Base-by-base conservation (phyloP, 768 basidiomycete species). In the Daedaleopsis nitida region DNA sequence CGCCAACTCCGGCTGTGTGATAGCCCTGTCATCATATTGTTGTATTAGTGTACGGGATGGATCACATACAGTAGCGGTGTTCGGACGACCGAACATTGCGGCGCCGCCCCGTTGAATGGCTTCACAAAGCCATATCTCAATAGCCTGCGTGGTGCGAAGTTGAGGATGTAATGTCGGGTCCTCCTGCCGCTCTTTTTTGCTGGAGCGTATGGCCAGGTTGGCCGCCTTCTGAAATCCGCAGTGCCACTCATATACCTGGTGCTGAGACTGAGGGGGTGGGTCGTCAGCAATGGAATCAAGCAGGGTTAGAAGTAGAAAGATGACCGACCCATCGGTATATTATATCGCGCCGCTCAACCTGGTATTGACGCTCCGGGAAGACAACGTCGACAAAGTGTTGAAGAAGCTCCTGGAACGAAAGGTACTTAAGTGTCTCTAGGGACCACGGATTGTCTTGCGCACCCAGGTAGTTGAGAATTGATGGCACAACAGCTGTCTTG, bases 221-320 rank as follows among this genome's bases (percentile, higher is more conserved):
- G 53, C 53, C 13, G 42, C 19, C 39, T 44, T 55, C 42, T 55
- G 53, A 39, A 55, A 55, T 7, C 8, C 53, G 24, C 42, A 14
- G 7, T 27, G 53, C 53, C 53, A 55, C 23, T 55, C 53, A n/a
- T 55, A 55, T 12, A 43, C 53, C 27, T 55, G 39, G 24, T 55
- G 53, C 11, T 43, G 53, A n/a, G 39, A 55, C 53, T 55, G 23
- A 17, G 16, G 19, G 12, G 23, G 32, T 43, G 27, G 21, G 17
- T 14, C 21, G 27, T n/a, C n/a, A n/a, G n/a, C n/a, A n/a, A n/a
- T n/a, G n/a, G n/a, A n/a, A n/a, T n/a, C n/a, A n/a, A n/a, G n/a
- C n/a, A n/a, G n/a, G n/a, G n/a, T n/a, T n/a, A n/a, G n/a, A n/a
- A n/a, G n/a, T n/a, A n/a, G n/a, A n/a, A n/a, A n/a, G n/a, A n/a